Base-by-base conservation (phyloP, 2,329 filamentous ascomycete genomes). In the Passalora sequoiae region DNA sequence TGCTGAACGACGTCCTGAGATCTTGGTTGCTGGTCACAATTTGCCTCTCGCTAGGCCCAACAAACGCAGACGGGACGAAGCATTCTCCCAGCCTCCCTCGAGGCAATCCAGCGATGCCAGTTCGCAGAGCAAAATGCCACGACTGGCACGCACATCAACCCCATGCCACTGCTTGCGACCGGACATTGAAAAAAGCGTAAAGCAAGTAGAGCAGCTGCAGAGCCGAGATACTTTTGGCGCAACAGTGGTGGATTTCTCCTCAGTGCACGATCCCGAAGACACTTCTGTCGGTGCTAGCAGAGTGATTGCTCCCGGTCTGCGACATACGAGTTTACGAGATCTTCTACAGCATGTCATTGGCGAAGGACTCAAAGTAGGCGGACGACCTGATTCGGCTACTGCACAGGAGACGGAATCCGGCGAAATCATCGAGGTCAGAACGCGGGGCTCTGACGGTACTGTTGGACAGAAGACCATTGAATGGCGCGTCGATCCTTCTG, bases 301-400 rank as follows among this genome's bases (percentile, higher is more conserved):
- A 29, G 65, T 64, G 7, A 67, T 69, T 25, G 68, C 66, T 7
- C 70, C 70, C 13, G 71, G 70, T 15, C 58, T 74, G 4, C 67
- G 72, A 19, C 67, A 73, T 49, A 68, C 70, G 0, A 67, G 69
- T 43, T 47, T 76, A 9, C 66, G 70, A 9, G 70, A 75, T 40
- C 65, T 75, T 3, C 57, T 76, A 19, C 71, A 73, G 48, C 69
- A 72, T 44, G 70, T 75, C 8, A 68, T 76, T 50, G 73, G 72
- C 47, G 72, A 76, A 52, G 68, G 71, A 8, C 57, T 76, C 38
- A 73, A 74, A 51, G 66, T 74, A 8, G 73, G 73, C 17, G 73
- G 73, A 22, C 60, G 73, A 25, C 73, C 73, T 7, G 73, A 76
- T 37, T 75, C 70, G n/a, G 70, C 71, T 3, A 65, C 69, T 40